Evolutionary conservation across 306 rosid genomes (phyloP).

Genomic region (Hylodesmum podocarpum): DNA sequence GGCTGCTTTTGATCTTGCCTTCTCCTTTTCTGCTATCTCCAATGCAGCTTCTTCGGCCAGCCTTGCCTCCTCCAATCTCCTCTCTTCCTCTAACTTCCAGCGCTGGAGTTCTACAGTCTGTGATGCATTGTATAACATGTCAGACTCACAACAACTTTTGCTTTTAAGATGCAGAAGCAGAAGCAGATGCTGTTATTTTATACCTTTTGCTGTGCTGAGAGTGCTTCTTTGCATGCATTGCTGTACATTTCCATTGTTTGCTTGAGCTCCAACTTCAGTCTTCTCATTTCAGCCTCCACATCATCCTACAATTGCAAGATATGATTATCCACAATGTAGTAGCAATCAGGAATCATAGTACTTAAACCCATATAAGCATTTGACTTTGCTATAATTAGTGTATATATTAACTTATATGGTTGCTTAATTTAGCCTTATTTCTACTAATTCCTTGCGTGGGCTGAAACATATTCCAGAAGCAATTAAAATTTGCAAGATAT

Average conservation of each 20-base stretch:
- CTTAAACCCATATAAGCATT: not conserved
- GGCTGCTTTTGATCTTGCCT: constrained; percentile 83
- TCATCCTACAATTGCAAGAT: constrained; percentile 66
- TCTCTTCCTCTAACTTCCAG: constrained; percentile 89
- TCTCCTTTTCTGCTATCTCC: constrained; percentile 75
- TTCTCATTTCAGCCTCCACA: constrained; percentile 90
- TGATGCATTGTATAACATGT: constrained; percentile 19
- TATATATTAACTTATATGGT: not conserved
- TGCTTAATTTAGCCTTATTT: not conserved
- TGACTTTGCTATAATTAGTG: not conserved
- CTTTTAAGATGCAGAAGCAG: not conserved
- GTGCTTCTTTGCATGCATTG: constrained; percentile 95
- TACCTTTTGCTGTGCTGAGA: constrained; percentile 84
- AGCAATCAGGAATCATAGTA: not conserved
- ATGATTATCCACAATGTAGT: constrained; percentile 13
- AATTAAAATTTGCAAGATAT: not conserved
- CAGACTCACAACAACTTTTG: not conserved
- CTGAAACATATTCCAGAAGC: not conserved
- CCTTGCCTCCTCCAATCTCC: constrained; percentile 73
- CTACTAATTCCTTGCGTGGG: not conserved
- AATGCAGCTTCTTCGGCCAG: constrained; percentile 82
- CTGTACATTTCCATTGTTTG: constrained; percentile 99
- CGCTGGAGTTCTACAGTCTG: constrained; percentile 87
- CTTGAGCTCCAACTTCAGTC: constrained; percentile 85
- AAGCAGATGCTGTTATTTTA: not conserved